Evolutionary conservation across 805 yeast species (phyloP), one percentile per base, ranked within the genome.

Genomic region (Ogataea thermomethanolica): DNA sequence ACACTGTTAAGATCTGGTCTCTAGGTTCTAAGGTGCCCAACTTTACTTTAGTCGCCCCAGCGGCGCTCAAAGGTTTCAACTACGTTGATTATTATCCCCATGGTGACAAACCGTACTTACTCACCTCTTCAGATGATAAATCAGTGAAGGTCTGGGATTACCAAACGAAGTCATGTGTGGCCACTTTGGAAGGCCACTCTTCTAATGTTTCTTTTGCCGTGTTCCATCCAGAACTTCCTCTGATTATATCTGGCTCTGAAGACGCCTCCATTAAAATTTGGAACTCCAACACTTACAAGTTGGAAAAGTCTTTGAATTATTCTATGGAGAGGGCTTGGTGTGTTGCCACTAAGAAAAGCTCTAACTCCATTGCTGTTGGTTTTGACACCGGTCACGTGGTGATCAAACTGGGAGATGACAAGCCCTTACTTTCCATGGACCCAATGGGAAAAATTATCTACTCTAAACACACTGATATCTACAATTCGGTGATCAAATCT

Each of bases 271-370:
- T 93, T 51, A 88, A 90, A 60, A 76, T 93, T 56, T 93, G 99
- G 99, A 91, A 87, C 62, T 74, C 97, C 15, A 84, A 84, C 60
- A 88, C 98, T 25, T 93, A 91, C 69, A 88, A 87, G 66, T 75
- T 91, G 50, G 98, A 91, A 66, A 89, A 89, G 66, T 81, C 96
- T 7, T 70, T 91, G 46, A 90, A 88, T 66, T 81, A 86, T 60
- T 88, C 96, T 35, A 75, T 91, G 62, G 98, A 93, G 65, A 81
- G 99, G 58, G 93, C 93, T 37, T 93, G 99, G 99, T 90, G 98
- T 73, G 79, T 85, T 38, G 77, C 90, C 26, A 69, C 84, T 33
- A 80, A 81, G 55, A 81, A 81, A 50, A 79, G 79, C 48, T 77
- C 87, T 35, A 88, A 87, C 59, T 70, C 86, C 45, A 73, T 91